These are phyloP conservation scores for Ganoderma meredithae DNA, from an alignment of 1,284 basidiomycete genomes.

Conservation along the genomic window DNA sequence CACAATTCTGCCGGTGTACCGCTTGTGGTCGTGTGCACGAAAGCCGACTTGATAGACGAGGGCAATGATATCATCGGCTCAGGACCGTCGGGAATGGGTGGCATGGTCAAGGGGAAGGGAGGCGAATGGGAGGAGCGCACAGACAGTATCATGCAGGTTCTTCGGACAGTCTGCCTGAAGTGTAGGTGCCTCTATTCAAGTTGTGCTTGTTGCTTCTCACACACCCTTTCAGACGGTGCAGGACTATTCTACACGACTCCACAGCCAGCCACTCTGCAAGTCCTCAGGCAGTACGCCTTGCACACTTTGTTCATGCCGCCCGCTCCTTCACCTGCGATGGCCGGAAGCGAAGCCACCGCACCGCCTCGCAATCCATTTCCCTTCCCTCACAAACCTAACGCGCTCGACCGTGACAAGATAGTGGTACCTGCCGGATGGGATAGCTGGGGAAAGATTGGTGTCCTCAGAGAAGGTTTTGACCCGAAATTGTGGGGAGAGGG, in stretches of 20 bases:
- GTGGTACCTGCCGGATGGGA: conserved; percentile 97
- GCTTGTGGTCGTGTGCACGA: conserved; percentile 91
- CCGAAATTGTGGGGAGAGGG: conserved; percentile 82
- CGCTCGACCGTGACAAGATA: conserved; percentile 91
- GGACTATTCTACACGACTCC: conserved; percentile 92
- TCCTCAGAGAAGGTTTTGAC: conserved; percentile 92
- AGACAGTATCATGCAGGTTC: conserved; percentile 93
- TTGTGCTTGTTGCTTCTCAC: background rate
- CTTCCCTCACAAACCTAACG: conserved; percentile 88
- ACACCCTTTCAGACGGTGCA: conserved; percentile 77
- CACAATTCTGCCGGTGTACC: conserved; percentile 87
- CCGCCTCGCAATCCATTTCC: conserved; percentile 81
- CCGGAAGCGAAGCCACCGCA: conserved; percentile 56
- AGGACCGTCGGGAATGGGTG: conserved; percentile 76
- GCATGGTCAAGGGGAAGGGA: conserved; percentile 86
- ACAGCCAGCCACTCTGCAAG: conserved; percentile 79
- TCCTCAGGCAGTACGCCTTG: conserved; percentile 87
- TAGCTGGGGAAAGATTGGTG: conserved; percentile 94
- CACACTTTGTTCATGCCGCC: conserved; percentile 87
- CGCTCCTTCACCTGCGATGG: conserved; percentile 62
- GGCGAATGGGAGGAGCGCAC: conserved; percentile 95
- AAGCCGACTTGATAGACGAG: conserved; percentile 88
- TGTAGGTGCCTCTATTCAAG: conserved; percentile 61
- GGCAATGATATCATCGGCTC: conserved; percentile 74
- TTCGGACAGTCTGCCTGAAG: conserved; percentile 91